A percentile compares a stretch with the other conserved stretches of the same genome.
Evolutionary conservation across 2,329 filamentous ascomycete genomes (phyloP).

Genomic region (Boeremia exigua): DNA sequence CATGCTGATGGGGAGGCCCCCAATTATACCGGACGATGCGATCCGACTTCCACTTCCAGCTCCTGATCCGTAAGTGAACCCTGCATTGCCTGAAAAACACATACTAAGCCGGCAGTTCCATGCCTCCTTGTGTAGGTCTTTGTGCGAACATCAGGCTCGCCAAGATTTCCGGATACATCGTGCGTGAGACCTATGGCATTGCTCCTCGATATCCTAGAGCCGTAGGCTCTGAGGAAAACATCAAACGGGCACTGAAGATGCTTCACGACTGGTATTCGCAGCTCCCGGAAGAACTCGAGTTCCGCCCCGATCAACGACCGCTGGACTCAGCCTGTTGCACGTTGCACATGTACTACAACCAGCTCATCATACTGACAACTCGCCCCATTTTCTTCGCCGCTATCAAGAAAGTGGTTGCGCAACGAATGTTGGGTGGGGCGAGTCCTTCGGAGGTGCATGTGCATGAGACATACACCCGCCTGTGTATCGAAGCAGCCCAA

Average conservation of each 20-base stretch:
- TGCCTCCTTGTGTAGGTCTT: constrained; percentile 32
- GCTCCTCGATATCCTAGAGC: constrained; percentile 22
- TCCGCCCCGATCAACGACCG: constrained; percentile 9
- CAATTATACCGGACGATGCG: constrained; percentile 33
- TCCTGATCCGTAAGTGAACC: constrained; percentile 27
- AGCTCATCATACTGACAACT: constrained; percentile 33
- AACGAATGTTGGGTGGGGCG: constrained; percentile 20
- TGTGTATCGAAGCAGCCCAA: constrained; percentile 28
- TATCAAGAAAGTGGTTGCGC: constrained; percentile 32
- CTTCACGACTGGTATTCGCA: constrained; percentile 28
- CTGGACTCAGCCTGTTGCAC: constrained; percentile 30
- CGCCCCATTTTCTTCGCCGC: constrained; percentile 32
- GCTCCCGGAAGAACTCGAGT: constrained; percentile 24
- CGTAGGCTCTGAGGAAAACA: constrained; percentile 11
- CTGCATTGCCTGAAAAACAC: not conserved
- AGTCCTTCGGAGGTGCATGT: constrained; percentile 19
- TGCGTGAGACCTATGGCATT: constrained; percentile 35
- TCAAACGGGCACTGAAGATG: constrained; percentile 29
- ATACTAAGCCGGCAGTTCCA: constrained; percentile 20
- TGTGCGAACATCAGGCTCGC: constrained; percentile 33
- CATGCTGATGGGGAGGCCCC: constrained; percentile 35
- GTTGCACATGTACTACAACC: constrained; percentile 34
- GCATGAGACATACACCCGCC: constrained; percentile 19
- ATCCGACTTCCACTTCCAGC: constrained; percentile 31
- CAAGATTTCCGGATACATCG: constrained; percentile 31